Conservation (phyloP, 352 stramenopile genomes). For the Phytophthora vignae region DNA sequence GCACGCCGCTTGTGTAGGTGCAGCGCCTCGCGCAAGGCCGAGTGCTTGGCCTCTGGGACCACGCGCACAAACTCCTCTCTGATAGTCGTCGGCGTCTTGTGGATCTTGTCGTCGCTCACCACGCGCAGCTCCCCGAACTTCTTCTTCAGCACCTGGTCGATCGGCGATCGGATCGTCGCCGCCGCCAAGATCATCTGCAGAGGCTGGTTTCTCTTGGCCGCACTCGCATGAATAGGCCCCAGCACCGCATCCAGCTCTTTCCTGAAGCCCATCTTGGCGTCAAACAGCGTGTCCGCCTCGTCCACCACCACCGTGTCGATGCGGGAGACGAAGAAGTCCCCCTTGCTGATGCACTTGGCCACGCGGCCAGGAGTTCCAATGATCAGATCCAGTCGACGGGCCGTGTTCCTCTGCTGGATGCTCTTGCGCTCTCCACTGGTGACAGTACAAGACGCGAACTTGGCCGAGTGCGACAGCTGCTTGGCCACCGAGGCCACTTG, state of each 20-base stretch:
- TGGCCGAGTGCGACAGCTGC: constrained; percentile 66
- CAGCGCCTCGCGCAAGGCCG: constrained; percentile 67
- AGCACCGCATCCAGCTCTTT: constrained; percentile 79
- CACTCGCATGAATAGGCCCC: constrained; percentile 67
- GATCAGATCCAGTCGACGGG: constrained; percentile 66
- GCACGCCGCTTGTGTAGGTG: constrained; percentile 44
- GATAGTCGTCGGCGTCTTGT: constrained; percentile 70
- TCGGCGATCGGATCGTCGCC: constrained; percentile 70
- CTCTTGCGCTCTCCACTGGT: constrained; percentile 78
- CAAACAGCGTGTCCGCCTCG: constrained; percentile 83
- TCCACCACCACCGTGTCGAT: constrained; percentile 77
- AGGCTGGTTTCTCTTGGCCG: constrained; percentile 56
- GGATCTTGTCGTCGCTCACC: constrained; percentile 73
- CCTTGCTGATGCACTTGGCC: constrained; percentile 73
- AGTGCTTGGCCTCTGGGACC: constrained; percentile 71
- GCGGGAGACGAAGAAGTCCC: constrained; percentile 82
- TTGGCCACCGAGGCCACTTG: constrained; percentile 79
- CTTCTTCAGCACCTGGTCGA: constrained; percentile 80
- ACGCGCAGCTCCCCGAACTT: constrained; percentile 67
- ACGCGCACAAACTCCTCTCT: constrained; percentile 77
- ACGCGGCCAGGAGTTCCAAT: constrained; percentile 81
- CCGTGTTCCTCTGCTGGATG: constrained; percentile 63
- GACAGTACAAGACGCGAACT: constrained; percentile 71
- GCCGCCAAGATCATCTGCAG: constrained; percentile 80
- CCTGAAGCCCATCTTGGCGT: constrained; percentile 86